phyloP scores from a whole-genome alignment of 2,329 filamentous ascomycete species.

The Chaetomiaceae sp. region DNA sequence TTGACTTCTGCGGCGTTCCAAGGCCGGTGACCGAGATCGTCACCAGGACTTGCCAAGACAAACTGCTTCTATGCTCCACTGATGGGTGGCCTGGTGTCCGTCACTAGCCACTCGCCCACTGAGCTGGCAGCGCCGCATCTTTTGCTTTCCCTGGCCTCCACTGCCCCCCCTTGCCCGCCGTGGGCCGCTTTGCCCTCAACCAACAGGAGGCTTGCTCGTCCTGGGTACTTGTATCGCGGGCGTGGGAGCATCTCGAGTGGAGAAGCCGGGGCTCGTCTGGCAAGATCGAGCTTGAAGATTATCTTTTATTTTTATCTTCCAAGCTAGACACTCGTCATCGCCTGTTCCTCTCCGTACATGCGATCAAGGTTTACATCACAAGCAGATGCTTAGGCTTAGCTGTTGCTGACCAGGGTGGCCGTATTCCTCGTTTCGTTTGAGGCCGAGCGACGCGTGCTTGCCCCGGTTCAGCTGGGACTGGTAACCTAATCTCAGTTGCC shows the following conservation, averaged over 20 bases:
- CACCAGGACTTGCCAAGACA: conserved; percentile 7
- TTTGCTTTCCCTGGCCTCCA: neutral
- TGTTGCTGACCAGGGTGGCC: neutral
- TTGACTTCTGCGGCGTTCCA: conserved; percentile 1
- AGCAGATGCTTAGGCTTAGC: neutral
- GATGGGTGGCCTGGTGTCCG: no score
- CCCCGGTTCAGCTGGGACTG: neutral
- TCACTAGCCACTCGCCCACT: no score
- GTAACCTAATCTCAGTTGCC: conserved; percentile 16
- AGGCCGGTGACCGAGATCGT: conserved; percentile 8
- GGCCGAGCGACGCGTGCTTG: neutral
- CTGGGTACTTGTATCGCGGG: neutral
- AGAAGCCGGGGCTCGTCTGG: neutral
- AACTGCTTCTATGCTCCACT: neutral
- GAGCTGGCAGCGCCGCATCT: conserved; percentile 10
- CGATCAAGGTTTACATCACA: no score
- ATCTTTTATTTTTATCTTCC: conserved; percentile 10
- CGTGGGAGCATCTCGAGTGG: neutral
- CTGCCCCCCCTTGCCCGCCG: neutral
- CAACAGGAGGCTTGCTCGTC: conserved; percentile 4
- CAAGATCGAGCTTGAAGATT: neutral
- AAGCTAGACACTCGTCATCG: neutral
- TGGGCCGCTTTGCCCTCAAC: conserved; percentile 11
- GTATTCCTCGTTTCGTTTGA: conserved; percentile 10
- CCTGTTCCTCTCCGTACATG: neutral